Evolutionary conservation across 192 early-diverging fungal species (phyloP).

Genomic region (Rhizoclosmatium sp.): DNA sequence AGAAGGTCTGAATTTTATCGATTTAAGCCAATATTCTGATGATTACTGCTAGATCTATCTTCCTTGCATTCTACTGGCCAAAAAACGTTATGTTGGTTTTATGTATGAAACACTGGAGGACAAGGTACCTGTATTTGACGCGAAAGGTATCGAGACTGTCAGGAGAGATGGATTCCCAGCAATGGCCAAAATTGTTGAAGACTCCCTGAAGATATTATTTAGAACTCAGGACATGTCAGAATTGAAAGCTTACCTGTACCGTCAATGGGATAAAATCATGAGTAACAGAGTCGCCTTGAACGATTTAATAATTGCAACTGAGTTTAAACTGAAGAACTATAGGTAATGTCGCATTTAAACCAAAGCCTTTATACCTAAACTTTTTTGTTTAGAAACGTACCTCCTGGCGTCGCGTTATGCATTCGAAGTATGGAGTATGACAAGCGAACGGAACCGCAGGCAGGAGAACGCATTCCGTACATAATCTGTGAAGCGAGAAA

Average conservation of each 20-base stretch:
- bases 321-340: conserved; percentile 82
- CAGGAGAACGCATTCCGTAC: conserved; percentile 90
- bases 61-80: conserved; percentile 87
- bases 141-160: conserved; percentile 96
- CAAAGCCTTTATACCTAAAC: not conserved
- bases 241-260: conserved; percentile 77
- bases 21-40: not conserved
- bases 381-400: conserved; percentile 52
- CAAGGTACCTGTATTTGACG: conserved; percentile 82
- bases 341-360: conserved; percentile 43
- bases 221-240: conserved; percentile 78
- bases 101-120: conserved; percentile 75
- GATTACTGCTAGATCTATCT: conserved; percentile 72
- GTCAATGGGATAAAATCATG: conserved; percentile 78
- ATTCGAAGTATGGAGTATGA: conserved; percentile 72
- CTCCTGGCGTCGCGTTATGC: conserved; percentile 79
- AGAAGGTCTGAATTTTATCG: conserved; percentile 67
- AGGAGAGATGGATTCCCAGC: conserved; percentile 85
- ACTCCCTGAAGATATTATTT: conserved; percentile 80
- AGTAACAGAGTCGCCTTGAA: conserved; percentile 67
- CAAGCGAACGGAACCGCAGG: conserved; percentile 79
- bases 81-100: conserved; percentile 93
- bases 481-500: conserved; percentile 79
- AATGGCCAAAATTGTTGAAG: conserved; percentile 81
- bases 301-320: conserved; percentile 91